Percentiles rank a stretch among this genome's conserved stretches.
Evolutionary conservation across 2,329 filamentous ascomycete genomes (phyloP).

Genomic region (Scopulariopsis brevicaulis): DNA sequence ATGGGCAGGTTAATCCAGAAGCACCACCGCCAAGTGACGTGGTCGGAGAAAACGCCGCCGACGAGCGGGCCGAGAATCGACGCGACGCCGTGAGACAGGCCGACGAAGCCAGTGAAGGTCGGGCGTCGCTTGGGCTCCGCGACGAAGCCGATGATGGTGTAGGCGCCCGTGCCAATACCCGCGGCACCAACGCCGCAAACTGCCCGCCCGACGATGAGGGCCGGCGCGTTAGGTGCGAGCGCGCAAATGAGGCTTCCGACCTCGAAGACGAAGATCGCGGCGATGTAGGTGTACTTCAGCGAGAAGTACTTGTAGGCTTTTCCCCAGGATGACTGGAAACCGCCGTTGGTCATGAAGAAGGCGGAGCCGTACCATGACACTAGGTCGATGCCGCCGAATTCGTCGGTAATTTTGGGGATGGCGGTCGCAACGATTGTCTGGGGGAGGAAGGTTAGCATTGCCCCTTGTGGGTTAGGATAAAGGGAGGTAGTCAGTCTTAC

Average conservation of each 20-base stretch:
- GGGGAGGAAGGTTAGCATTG: not conserved
- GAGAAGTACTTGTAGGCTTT: constrained; percentile 34
- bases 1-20: constrained; percentile 20
- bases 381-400: constrained; percentile 30
- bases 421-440: constrained; percentile 30
- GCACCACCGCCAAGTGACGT: constrained; percentile 19
- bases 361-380: constrained; percentile 43
- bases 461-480: not conserved
- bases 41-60: constrained; percentile 13
- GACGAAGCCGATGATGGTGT: constrained; percentile 24
- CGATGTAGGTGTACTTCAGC: constrained; percentile 36
- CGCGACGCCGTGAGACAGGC: constrained; percentile 22
- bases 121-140: constrained; percentile 13
- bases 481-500: constrained; percentile 10
- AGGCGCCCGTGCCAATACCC: constrained; percentile 33
- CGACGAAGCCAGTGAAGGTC: constrained; percentile 22
- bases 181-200: constrained; percentile 34
- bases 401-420: constrained; percentile 29
- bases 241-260: constrained; percentile 39
- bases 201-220: constrained; percentile 39
- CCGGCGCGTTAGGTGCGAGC: constrained; percentile 28
- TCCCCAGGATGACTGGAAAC: constrained; percentile 31
- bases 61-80: constrained; percentile 13
- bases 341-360: constrained; percentile 36
- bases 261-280: constrained; percentile 39